Percentiles rank a stretch among this genome's conserved stretches.
phyloP scores from a whole-genome alignment of 495 filamentous ascomycete species.

The Penicillium nucicola region DNA sequence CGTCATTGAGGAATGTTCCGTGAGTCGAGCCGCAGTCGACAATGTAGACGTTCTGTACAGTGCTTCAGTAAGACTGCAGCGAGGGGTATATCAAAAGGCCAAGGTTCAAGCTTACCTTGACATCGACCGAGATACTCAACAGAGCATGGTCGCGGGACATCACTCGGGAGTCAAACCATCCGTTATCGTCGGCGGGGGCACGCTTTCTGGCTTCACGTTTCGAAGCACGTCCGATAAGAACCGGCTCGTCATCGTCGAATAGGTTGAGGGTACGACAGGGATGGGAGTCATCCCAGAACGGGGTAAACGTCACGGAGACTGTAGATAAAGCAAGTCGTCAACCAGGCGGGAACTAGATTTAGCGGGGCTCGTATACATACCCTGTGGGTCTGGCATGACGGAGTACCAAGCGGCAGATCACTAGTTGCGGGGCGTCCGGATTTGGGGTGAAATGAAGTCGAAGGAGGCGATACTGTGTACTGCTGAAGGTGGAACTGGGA shows the following conservation, averaged over 20 bases:
- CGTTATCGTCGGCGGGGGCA: conserved; percentile 53
- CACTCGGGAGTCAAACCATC: conserved; percentile 74
- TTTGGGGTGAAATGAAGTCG: no score
- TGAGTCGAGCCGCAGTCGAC: conserved; percentile 55
- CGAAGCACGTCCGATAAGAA: conserved; percentile 58
- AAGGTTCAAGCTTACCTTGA: conserved; percentile 33
- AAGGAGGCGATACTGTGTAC: background rate
- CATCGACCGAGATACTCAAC: conserved; percentile 42
- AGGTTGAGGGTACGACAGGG: conserved; percentile 32
- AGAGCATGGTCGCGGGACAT: conserved; percentile 78
- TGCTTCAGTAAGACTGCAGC: conserved; percentile 12
- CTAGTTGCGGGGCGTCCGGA: background rate
- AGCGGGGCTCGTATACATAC: background rate
- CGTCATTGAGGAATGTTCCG: conserved; percentile 51
- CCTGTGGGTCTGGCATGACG: conserved; percentile 27
- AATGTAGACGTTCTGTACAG: conserved; percentile 37
- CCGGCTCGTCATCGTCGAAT: conserved; percentile 11
- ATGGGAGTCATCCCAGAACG: conserved; percentile 20
- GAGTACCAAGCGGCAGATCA: conserved; percentile 4
- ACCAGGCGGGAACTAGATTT: background rate
- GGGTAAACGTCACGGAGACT: conserved; percentile 15
- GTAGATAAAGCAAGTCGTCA: conserved; percentile 8
- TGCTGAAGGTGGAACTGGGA: background rate
- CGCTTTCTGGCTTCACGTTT: conserved; percentile 54
- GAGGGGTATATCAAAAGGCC: background rate